These are phyloP conservation scores for Fonsecaea nubica DNA, from an alignment of 2,329 filamentous ascomycete genomes.

Conservation along the genomic window DNA sequence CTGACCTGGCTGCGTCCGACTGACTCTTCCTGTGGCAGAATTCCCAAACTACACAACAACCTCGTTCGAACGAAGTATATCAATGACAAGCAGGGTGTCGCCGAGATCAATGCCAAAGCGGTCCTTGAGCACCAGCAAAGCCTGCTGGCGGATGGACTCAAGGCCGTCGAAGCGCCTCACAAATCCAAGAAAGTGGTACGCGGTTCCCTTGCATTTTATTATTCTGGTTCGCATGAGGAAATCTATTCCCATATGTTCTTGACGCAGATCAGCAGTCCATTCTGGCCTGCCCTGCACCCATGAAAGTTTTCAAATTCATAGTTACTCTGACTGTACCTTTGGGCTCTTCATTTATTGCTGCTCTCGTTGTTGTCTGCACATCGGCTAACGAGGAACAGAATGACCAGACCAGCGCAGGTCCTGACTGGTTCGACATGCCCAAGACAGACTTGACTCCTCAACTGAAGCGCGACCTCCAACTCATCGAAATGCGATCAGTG, in stretches of 20 bases:
- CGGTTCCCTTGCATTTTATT: constrained; percentile 7
- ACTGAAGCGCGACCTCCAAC: constrained; percentile 85
- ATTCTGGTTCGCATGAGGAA: constrained; percentile 66
- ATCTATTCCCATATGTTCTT: constrained; percentile 70
- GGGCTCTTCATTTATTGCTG: constrained; percentile 23
- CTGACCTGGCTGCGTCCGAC: constrained; percentile 27
- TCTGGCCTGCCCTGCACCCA: constrained; percentile 77
- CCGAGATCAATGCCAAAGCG: constrained; percentile 60
- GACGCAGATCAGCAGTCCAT: constrained; percentile 78
- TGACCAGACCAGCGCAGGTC: constrained; percentile 71
- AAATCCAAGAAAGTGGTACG: constrained; percentile 61
- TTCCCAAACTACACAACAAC: constrained; percentile 37
- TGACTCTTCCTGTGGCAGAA: constrained; percentile 20
- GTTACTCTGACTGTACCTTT: constrained; percentile 66
- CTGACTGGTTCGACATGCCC: constrained; percentile 86
- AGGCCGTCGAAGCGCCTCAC: constrained; percentile 62
- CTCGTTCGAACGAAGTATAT: constrained; percentile 32
- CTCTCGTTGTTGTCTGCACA: constrained; percentile 11
- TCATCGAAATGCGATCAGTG: constrained; percentile 86
- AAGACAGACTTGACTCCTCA: constrained; percentile 82
- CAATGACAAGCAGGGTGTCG: constrained; percentile 59
- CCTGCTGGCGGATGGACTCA: constrained; percentile 55
- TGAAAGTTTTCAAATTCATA: constrained; percentile 73
- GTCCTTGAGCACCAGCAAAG: constrained; percentile 55
- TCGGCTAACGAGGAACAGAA: constrained; percentile 47